Evolutionary conservation across 768 basidiomycete genomes (phyloP), one percentile per base, ranked within the genome.

Genomic region (Mycena metata): DNA sequence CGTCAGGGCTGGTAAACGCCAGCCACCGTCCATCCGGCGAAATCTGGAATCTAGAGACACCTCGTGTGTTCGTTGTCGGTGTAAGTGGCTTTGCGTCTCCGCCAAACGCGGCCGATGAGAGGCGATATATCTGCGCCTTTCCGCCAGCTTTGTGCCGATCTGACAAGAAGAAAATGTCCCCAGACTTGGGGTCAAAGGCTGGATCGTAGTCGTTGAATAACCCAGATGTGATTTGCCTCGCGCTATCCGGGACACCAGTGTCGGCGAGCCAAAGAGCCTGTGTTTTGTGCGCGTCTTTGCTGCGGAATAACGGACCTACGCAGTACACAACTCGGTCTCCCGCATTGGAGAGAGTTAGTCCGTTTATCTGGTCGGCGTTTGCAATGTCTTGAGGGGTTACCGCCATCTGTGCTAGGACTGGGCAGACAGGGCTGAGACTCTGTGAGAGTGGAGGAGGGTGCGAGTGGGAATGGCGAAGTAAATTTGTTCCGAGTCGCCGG

Each of bases 121-220:
- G 30, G 16, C 70, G 70, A 17, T 67, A 71, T 9, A 71, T 30
- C 43, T 71, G 70, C 6, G 62, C 21, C 23, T 35, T 35, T 1
- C 66, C 42, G 0, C 66, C 70, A n/a, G 62, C 66, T 36, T 71
- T 71, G 59, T 68, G 70, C 2, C 70, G 66, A 54, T 71, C 70
- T 15, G 70, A 71, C 3, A 71, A 54, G 41, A 71, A 71, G 59
- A 71, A 68, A 2, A 71, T n/a, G 26, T 71, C 70, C 7, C 66
- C 66, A 4, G 66, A 68, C 24, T 43, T 55, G 4, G 66, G 66
- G 36, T 71, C 43, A 54, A 71, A 71, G 21, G 46, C 35, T 5
- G 70, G 70, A 30, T 17, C n/a, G 42, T 30, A 45, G 46, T 71
- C 70, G 49, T 68, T 35, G 36, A 68, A 71, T 11, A 51, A 15